phyloP scores from a whole-genome alignment of 306 rosid genomes.

The Urtica urens region DNA sequence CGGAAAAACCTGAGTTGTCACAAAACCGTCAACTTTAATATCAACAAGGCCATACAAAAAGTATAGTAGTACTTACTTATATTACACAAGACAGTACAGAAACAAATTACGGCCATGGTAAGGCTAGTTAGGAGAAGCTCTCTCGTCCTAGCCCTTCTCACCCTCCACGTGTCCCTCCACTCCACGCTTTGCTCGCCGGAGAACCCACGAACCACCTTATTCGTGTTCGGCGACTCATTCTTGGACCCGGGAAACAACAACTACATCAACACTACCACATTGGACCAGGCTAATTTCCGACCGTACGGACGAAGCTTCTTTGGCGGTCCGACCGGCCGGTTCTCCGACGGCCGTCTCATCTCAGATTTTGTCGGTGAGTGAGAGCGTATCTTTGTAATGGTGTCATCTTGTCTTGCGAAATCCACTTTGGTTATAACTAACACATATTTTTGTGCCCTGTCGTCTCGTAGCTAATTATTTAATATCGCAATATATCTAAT shows the following conservation, averaged over 20 bases:
- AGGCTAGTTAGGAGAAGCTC: conserved; percentile 13
- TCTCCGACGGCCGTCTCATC: conserved; percentile 78
- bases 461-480: conserved; percentile 9
- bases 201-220: conserved; percentile 24
- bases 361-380: conserved; percentile 64
- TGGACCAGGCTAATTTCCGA: conserved; percentile 90
- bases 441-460: conserved; percentile 18
- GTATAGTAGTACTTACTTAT: background rate
- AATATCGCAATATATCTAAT: conserved; percentile 1
- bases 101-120: conserved; percentile 18
- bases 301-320: conserved; percentile 80
- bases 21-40: too few relatives aligned
- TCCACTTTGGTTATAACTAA: conserved; percentile 26
- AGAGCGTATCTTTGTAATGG: background rate
- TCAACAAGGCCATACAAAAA: too few relatives aligned
- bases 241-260: conserved; percentile 91
- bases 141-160: conserved; percentile 15
- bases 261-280: conserved; percentile 76
- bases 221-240: conserved; percentile 85
- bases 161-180: conserved; percentile 12
- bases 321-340: conserved; percentile 75
- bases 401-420: conserved; percentile 17
- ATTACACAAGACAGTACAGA: conserved; percentile 2
- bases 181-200: conserved; percentile 13
- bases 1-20: too few relatives aligned